A percentile compares a stretch with the other conserved stretches of the same genome.
phyloP scores from a whole-genome alignment of 768 basidiomycete genomes.

The Psilocybe tampanensis region DNA sequence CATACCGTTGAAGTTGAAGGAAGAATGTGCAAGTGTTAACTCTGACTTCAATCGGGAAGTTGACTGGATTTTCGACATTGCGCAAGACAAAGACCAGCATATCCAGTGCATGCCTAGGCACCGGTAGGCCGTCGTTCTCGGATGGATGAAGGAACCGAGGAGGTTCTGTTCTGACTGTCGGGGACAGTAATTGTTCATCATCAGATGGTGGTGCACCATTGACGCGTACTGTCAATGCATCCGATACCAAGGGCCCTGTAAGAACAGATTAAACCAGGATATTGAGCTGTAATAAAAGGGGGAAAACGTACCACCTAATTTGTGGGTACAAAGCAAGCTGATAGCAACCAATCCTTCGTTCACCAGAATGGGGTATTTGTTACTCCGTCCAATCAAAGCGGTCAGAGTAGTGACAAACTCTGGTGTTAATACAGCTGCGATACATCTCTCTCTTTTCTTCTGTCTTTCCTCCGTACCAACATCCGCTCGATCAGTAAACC shows the following conservation, averaged over 20 bases:
- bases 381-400: conserved; percentile 73
- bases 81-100: conserved; percentile 66
- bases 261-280: not conserved
- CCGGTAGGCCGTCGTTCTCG: conserved; percentile 37
- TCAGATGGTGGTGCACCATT: conserved; percentile 25
- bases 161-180: conserved; percentile 44
- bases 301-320: conserved; percentile 55
- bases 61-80: conserved; percentile 54
- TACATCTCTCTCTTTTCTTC: conserved; percentile 53
- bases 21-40: conserved; percentile 77
- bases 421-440: conserved; percentile 50
- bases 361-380: conserved; percentile 80
- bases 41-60: conserved; percentile 76
- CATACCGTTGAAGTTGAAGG: conserved; percentile 59
- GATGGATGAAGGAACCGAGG: conserved; percentile 52
- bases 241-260: conserved; percentile 63
- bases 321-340: conserved; percentile 70
- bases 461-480: conserved; percentile 38
- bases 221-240: conserved; percentile 53
- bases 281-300: not conserved
- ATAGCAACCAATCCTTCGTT: conserved; percentile 89
- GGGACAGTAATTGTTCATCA: conserved; percentile 37
- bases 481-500: conserved; percentile 49
- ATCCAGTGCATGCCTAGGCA: conserved; percentile 64
- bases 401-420: conserved; percentile 65